Conservation (phyloP, 2,329 filamentous ascomycete species). For the Aspergillus puulaauensis region DNA sequence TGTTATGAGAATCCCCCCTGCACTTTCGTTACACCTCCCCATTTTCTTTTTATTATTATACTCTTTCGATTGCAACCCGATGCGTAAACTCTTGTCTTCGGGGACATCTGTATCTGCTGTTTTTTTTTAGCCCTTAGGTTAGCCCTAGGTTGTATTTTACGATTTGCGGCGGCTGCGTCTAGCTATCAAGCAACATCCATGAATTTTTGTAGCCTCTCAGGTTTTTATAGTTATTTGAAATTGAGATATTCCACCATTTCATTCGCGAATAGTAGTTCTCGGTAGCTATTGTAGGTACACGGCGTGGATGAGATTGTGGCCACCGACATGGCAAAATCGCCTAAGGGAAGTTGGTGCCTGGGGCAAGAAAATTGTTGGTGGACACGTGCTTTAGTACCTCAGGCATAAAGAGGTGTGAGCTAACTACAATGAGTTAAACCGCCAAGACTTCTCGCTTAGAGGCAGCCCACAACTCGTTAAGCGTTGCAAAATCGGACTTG, state of each 20-base stretch:
- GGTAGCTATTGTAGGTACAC: no score
- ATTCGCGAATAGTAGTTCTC: no score
- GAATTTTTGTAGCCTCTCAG: background rate
- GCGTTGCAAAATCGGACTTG: conserved; percentile 39
- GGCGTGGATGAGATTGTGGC: no score
- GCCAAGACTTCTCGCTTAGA: conserved; percentile 37
- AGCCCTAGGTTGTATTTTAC: conserved; percentile 23
- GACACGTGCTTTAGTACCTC: conserved; percentile 6
- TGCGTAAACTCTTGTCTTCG: conserved; percentile 4
- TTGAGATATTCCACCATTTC: background rate
- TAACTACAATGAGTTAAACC: conserved; percentile 9
- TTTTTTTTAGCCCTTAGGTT: conserved; percentile 17
- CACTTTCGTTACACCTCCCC: conserved; percentile 13
- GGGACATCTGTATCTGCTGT: conserved; percentile 13
- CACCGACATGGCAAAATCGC: no score
- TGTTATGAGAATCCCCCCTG: conserved; percentile 2
- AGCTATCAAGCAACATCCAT: background rate
- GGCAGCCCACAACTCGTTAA: conserved; percentile 44
- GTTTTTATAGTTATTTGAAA: background rate
- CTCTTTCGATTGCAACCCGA: conserved; percentile 4
- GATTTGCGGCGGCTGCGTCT: conserved; percentile 12
- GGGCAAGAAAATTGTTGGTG: background rate
- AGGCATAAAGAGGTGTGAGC: conserved; percentile 7
- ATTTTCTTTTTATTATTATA: conserved; percentile 4
- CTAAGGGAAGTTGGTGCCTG: background rate